Percentiles rank a stretch among this genome's conserved stretches.
phyloP scores from a whole-genome alignment of 768 basidiomycete species.

The Termitomyces sp. region DNA sequence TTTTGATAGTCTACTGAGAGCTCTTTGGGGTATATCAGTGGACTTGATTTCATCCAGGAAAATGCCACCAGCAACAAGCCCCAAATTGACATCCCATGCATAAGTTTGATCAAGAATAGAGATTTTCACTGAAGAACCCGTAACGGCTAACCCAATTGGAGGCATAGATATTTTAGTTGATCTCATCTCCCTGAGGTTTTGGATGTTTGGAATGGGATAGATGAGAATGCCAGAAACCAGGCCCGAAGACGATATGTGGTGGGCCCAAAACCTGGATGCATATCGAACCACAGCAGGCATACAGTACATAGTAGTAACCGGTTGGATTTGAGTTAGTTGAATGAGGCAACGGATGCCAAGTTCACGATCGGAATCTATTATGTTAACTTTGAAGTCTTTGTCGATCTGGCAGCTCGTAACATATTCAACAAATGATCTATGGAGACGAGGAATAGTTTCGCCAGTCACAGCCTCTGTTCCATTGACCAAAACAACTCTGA shows the following conservation, averaged over 20 bases:
- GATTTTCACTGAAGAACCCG: background rate
- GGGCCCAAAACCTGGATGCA: slow-evolving; percentile 6
- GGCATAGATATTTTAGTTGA: background rate
- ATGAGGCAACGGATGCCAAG: slow-evolving; percentile 7
- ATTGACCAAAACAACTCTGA: slow-evolving; percentile 14
- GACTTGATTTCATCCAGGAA: background rate
- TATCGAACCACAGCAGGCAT: slow-evolving; percentile 5
- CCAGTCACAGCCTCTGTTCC: slow-evolving; percentile 9
- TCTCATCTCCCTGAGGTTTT: background rate
- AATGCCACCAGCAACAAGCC: background rate
- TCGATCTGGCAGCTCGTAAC: slow-evolving; percentile 5
- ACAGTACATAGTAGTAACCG: background rate
- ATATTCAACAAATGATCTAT: slow-evolving; percentile 16
- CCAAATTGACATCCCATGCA: background rate
- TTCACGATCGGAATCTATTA: slow-evolving; percentile 1
- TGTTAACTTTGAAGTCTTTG: background rate
- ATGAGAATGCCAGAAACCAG: background rate
- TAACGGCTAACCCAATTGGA: background rate
- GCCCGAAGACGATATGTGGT: no score
- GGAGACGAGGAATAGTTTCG: slow-evolving; percentile 14
- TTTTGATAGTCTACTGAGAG: background rate
- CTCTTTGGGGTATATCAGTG: background rate
- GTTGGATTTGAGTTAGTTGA: background rate
- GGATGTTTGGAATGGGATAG: background rate
- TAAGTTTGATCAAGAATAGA: background rate